phyloP scores from a whole-genome alignment of 805 yeast species.

The Saturnispora dispora region DNA sequence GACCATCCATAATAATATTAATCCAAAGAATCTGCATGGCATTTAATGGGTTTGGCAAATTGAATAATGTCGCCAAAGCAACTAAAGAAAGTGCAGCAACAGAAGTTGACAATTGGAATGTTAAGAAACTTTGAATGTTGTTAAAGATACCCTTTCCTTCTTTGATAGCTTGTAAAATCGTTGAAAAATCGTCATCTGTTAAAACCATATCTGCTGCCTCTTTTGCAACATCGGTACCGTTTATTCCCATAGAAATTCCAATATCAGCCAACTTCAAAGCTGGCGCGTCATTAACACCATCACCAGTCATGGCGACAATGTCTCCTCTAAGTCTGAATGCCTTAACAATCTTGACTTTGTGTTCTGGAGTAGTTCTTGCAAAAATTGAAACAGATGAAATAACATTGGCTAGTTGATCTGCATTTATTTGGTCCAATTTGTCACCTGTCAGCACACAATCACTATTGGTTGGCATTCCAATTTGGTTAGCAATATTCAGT shows the following conservation, averaged over 20 bases:
- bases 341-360: constrained; percentile 79
- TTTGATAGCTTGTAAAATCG: constrained; percentile 86
- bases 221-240: constrained; percentile 97
- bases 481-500: constrained; percentile 70
- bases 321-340: constrained; percentile 88
- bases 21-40: constrained; percentile 99
- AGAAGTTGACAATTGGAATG: constrained; percentile 92
- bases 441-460: constrained; percentile 79
- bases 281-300: constrained; percentile 98
- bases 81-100: constrained; percentile 89
- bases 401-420: constrained; percentile 61
- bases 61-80: constrained; percentile 79
- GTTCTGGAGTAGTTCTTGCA: constrained; percentile 94
- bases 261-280: constrained; percentile 92
- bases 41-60: constrained; percentile 86
- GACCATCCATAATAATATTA: constrained; percentile 97
- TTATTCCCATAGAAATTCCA: constrained; percentile 87
- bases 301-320: constrained; percentile 99
- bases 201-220: constrained; percentile 98
- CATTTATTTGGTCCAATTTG: constrained; percentile 63
- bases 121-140: constrained; percentile 88
- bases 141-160: constrained; percentile 97
- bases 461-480: constrained; percentile 71
- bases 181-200: constrained; percentile 93
- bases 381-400: constrained; percentile 79